Percentiles rank a stretch among this genome's conserved stretches.
Evolutionary conservation across 2,329 filamentous ascomycete genomes (phyloP).

Genomic region (Ascochyta pisi): DNA sequence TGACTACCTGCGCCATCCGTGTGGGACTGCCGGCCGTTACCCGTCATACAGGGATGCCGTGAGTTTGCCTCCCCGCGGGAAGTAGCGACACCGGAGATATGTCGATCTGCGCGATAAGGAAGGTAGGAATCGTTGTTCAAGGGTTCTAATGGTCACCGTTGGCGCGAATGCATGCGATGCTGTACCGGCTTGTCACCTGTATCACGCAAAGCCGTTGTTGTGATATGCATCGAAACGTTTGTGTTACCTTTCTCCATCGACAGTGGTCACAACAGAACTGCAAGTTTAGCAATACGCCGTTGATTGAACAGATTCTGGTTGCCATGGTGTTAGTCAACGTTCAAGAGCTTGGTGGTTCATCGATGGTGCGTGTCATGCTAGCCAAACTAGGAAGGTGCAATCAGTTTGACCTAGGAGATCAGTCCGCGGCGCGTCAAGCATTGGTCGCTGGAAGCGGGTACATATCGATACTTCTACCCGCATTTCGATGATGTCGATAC

Average conservation of each 20-base stretch:
- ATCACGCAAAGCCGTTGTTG: slow-evolving; percentile 6
- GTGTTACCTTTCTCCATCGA: slow-evolving; percentile 1
- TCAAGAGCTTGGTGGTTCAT: slow-evolving; percentile 9
- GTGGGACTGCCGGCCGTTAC: slow-evolving; percentile 19
- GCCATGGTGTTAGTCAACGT: slow-evolving; percentile 1
- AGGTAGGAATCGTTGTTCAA: slow-evolving; percentile 3
- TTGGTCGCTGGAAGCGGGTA: slow-evolving; percentile 19
- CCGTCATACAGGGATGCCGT: slow-evolving; percentile 19
- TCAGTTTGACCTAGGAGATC: slow-evolving; percentile 5
- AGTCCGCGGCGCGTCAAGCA: slow-evolving; percentile 19
- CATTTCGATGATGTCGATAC: slow-evolving; percentile 31
- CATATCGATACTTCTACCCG: slow-evolving; percentile 21
- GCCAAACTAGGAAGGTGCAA: slow-evolving; percentile 29
- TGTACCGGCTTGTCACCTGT: slow-evolving; percentile 7
- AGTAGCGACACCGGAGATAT: slow-evolving; percentile 13
- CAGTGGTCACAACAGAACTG: not conserved
- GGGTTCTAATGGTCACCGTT: not conserved
- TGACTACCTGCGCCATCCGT: slow-evolving; percentile 8
- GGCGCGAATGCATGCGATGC: slow-evolving; percentile 8
- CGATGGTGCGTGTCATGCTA: slow-evolving; percentile 12
- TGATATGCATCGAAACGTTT: slow-evolving; percentile 11
- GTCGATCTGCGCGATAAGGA: slow-evolving; percentile 29
- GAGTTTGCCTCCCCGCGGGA: slow-evolving; percentile 17
- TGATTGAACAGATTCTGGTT: not conserved
- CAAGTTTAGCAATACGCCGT: not conserved